Conservation (phyloP, 768 basidiomycete species). For the Tylopilus plumbeoviolaceoides region DNA sequence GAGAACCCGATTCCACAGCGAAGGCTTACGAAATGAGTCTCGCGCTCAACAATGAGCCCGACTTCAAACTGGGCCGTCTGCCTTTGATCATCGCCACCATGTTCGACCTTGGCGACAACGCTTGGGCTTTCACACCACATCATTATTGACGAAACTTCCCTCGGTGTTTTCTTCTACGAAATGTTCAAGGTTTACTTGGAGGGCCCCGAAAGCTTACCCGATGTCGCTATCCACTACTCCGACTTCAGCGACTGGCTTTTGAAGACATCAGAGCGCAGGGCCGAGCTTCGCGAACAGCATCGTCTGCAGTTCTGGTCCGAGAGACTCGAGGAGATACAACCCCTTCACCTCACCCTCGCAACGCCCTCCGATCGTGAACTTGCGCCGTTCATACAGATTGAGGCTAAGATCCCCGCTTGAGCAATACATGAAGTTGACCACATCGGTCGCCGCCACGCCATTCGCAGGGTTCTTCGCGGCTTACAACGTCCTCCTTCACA, state of each 20-base stretch:
- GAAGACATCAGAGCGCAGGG: conserved; percentile 27
- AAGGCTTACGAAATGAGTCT: conserved; percentile 31
- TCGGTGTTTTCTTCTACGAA: conserved; percentile 31
- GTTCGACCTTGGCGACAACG: conserved; percentile 19
- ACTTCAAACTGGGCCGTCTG: conserved; percentile 24
- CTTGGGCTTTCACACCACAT: conserved; percentile 32
- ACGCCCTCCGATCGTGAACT: conserved; percentile 26
- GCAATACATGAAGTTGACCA: conserved; percentile 18
- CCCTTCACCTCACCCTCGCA: conserved; percentile 22
- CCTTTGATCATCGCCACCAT: conserved; percentile 25
- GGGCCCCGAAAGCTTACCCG: conserved; percentile 23
- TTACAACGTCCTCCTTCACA: too few relatives aligned
- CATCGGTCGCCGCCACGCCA: conserved; percentile 16
- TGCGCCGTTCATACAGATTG: conserved; percentile 29
- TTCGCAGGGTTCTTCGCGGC: too few relatives aligned
- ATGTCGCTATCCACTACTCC: conserved; percentile 18
- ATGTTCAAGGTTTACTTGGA: conserved; percentile 27
- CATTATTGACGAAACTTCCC: conserved; percentile 29
- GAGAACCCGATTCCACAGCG: conserved; percentile 19
- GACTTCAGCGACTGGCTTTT: conserved; percentile 24
- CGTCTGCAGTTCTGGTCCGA: conserved; percentile 25
- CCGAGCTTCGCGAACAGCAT: conserved; percentile 23
- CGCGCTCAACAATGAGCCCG: conserved; percentile 19
- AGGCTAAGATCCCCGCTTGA: conserved; percentile 16
- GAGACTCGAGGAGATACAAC: conserved; percentile 12